Evolutionary conservation across 2,329 filamentous ascomycete genomes (phyloP).

Genomic region (Ophiostoma montium): DNA sequence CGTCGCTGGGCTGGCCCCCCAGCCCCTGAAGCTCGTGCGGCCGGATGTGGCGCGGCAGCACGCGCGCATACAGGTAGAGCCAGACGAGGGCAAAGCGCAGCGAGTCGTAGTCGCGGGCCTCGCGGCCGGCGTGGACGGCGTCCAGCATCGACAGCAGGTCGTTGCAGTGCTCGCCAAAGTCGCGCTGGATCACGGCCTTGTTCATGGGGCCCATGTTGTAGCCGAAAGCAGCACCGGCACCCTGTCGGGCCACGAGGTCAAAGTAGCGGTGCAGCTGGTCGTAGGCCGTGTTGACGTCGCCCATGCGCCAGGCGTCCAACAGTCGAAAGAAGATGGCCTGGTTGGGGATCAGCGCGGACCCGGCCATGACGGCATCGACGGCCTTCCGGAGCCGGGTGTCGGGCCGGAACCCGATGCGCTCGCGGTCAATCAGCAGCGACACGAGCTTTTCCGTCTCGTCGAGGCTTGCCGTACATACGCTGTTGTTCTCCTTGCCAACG

Average conservation of each 20-base stretch:
- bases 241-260: conserved; percentile 78
- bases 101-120: conserved; percentile 84
- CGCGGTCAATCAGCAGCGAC: conserved; percentile 9
- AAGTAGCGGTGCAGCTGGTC: conserved; percentile 91
- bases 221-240: conserved; percentile 57
- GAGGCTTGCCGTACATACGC: conserved; percentile 7
- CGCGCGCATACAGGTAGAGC: conserved; percentile 80
- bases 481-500: conserved; percentile 6
- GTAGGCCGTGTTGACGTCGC: conserved; percentile 80
- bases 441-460: conserved; percentile 13
- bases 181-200: conserved; percentile 81
- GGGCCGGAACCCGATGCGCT: conserved; percentile 10
- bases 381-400: background rate
- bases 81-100: conserved; percentile 92
- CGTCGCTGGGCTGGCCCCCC: conserved; percentile 10
- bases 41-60: conserved; percentile 32
- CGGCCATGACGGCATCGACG: conserved; percentile 5
- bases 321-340: conserved; percentile 39
- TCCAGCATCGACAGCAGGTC: conserved; percentile 91
- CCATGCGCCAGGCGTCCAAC: conserved; percentile 81
- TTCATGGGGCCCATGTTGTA: conserved; percentile 95
- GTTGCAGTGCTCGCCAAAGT: conserved; percentile 84
- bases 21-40: conserved; percentile 13
- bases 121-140: conserved; percentile 83
- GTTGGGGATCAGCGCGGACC: conserved; percentile 6